phyloP scores from a whole-genome alignment of 495 filamentous ascomycete species.

The Aspergillus sparsus region DNA sequence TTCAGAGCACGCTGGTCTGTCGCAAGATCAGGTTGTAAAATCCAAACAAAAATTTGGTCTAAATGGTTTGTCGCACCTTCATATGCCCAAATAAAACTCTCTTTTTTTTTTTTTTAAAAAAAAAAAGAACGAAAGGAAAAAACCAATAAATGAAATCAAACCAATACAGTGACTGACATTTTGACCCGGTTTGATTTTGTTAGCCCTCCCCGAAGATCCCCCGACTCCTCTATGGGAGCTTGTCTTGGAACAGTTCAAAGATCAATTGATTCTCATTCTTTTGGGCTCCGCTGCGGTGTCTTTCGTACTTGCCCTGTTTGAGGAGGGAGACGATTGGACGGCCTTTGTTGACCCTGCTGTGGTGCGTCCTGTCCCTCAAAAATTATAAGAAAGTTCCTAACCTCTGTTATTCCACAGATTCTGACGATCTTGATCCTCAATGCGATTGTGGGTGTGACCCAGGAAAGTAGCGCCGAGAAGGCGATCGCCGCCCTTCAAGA shows the following conservation, averaged over 20 bases:
- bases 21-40: constrained; percentile 63
- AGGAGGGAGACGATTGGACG: constrained; percentile 89
- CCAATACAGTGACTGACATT: constrained; percentile 14
- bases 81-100: background rate
- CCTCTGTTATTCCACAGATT: constrained; percentile 58
- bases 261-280: constrained; percentile 95
- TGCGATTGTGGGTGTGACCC: constrained; percentile 93
- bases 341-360: constrained; percentile 98
- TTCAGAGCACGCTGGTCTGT: constrained; percentile 65
- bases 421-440: constrained; percentile 97
- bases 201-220: constrained; percentile 93
- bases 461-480: constrained; percentile 98
- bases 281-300: constrained; percentile 92
- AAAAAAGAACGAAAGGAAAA: background rate
- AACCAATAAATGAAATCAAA: background rate
- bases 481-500: constrained; percentile 98
- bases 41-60: constrained; percentile 70
- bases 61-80: constrained; percentile 66
- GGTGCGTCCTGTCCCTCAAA: constrained; percentile 50
- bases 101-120: background rate
- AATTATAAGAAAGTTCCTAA: constrained; percentile 18
- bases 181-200: constrained; percentile 21
- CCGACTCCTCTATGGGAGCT: constrained; percentile 97
- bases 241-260: constrained; percentile 98
- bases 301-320: constrained; percentile 90